Evolutionary conservation across 1,139 yeast species (phyloP).

Genomic region (Pichia sp.): DNA sequence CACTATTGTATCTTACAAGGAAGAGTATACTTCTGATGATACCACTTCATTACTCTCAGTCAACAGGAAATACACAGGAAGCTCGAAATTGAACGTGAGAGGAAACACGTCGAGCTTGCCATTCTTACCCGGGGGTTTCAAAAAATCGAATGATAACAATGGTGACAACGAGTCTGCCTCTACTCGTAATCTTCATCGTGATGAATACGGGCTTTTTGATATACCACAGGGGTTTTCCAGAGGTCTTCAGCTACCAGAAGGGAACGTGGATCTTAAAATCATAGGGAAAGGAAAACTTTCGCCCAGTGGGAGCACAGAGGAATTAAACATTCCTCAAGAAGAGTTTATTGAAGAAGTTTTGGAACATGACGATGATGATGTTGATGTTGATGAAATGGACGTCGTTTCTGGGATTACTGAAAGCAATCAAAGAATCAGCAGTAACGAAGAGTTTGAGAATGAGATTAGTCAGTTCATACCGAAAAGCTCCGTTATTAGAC

Average conservation of each 20-base stretch:
- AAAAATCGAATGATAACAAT: neutral
- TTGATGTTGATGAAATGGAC: neutral
- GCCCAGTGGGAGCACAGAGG: constrained; percentile 8
- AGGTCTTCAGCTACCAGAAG: constrained; percentile 44
- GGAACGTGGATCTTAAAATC: constrained; percentile 11
- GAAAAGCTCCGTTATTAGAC: constrained; percentile 43
- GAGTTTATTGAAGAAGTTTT: constrained; percentile 9
- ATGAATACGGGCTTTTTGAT: constrained; percentile 71
- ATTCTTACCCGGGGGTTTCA: constrained; percentile 87
- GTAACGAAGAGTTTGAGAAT: constrained; percentile 15
- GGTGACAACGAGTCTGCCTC: constrained; percentile 27
- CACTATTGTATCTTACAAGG: constrained; percentile 56
- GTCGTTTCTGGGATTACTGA: neutral
- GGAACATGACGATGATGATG: constrained; percentile 2
- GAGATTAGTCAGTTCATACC: constrained; percentile 81
- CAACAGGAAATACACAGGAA: constrained; percentile 62
- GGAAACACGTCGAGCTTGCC: constrained; percentile 82
- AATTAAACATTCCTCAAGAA: constrained; percentile 19
- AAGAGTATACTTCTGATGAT: constrained; percentile 46
- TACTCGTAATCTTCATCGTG: constrained; percentile 54
- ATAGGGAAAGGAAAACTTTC: constrained; percentile 11
- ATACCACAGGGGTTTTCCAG: constrained; percentile 78
- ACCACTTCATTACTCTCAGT: constrained; percentile 71
- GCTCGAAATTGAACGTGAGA: constrained; percentile 50
- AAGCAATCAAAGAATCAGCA: neutral